Evolutionary conservation across 768 basidiomycete genomes (phyloP).

Genomic region (Pleurotus tuoliensis): DNA sequence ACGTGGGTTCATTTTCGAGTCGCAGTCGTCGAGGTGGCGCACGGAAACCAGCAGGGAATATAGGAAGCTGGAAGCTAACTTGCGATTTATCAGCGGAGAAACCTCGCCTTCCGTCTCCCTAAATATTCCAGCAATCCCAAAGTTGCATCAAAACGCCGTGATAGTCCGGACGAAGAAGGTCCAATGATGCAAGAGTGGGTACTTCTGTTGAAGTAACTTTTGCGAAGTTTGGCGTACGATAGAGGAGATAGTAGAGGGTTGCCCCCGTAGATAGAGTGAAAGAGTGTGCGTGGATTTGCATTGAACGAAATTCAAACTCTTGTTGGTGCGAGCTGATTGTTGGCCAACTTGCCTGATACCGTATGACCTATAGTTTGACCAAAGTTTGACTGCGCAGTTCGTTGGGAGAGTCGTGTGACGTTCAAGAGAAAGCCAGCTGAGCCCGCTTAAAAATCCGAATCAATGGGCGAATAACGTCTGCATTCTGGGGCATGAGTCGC

Average conservation of each 20-base stretch:
- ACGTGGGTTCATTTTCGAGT: background rate
- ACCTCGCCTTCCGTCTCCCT: background rate
- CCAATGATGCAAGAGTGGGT: background rate
- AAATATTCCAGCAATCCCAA: background rate
- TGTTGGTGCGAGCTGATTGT: background rate
- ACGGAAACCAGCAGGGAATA: background rate
- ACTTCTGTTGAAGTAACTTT: background rate
- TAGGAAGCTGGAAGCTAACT: background rate
- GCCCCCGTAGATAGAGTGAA: background rate
- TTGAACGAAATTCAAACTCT: background rate
- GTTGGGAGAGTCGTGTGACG: constrained; percentile 1
- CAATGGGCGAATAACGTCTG: background rate
- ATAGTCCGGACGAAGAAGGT: background rate
- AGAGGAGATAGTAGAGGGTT: background rate
- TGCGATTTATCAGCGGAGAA: constrained; percentile 5
- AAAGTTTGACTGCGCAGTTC: background rate
- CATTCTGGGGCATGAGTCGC: background rate
- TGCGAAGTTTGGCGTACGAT: background rate
- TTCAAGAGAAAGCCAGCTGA: background rate
- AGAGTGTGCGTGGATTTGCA: background rate
- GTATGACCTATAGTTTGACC: background rate
- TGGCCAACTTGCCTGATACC: background rate
- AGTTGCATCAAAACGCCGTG: background rate
- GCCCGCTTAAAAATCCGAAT: background rate
- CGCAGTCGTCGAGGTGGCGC: background rate